A percentile compares a stretch with the other conserved stretches of the same genome.
Conservation (phyloP, 805 yeast genomes). For the Clavispora asparagi region DNA sequence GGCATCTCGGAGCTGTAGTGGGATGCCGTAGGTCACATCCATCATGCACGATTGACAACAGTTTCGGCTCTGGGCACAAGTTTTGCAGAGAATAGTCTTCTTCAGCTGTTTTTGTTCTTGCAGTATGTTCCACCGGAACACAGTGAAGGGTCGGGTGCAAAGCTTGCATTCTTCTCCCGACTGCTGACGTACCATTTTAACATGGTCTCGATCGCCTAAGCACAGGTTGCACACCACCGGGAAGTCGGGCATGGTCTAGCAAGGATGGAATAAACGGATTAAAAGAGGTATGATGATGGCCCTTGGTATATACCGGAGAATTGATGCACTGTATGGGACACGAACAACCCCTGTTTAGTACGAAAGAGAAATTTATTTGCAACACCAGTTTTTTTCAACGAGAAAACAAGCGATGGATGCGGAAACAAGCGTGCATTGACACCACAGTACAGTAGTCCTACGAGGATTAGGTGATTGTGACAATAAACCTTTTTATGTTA, state of each 20-base stretch:
- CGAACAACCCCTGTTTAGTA: not conserved
- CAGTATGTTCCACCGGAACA: conserved; percentile 65
- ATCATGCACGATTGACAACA: conserved; percentile 87
- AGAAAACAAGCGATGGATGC: not conserved
- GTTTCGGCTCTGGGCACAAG: conserved; percentile 74
- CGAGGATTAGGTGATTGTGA: not conserved
- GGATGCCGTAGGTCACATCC: conserved; percentile 78
- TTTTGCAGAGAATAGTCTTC: conserved; percentile 67
- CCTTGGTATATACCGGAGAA: not conserved
- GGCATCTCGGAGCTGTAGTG: conserved; percentile 72
- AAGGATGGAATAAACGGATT: not conserved
- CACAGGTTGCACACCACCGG: conserved; percentile 75
- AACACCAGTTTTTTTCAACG: not conserved
- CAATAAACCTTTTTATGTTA: conserved; percentile 1
- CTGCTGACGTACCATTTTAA: conserved; percentile 66
- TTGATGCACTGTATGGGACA: not conserved
- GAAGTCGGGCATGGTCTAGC: conserved; percentile 18
- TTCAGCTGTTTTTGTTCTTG: conserved; percentile 38
- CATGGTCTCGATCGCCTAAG: conserved; percentile 59
- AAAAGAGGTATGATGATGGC: not conserved
- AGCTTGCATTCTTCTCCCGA: conserved; percentile 79
- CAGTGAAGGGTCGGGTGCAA: conserved; percentile 81
- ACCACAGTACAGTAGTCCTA: not conserved
- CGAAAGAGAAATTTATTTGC: too few relatives aligned
- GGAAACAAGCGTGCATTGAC: not conserved